A percentile compares a stretch with the other conserved stretches of the same genome.
These are phyloP conservation scores for Agrocybe chaxingu DNA, from an alignment of 768 basidiomycete species.

Conservation along the genomic window DNA sequence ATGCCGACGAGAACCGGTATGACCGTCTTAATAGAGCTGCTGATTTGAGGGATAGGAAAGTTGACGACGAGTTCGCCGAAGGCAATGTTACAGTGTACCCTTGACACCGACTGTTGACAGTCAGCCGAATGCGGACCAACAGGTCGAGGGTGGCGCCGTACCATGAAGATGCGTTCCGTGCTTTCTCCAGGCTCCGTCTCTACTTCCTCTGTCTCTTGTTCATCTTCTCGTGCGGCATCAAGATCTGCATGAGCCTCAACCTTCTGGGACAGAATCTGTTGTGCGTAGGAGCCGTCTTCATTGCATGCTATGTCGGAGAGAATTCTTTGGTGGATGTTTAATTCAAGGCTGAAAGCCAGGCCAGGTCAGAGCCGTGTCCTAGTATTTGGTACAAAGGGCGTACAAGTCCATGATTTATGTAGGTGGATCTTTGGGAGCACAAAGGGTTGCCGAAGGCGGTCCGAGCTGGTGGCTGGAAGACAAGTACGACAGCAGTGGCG, in stretches of 20 bases:
- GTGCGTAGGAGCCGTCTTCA: conserved; percentile 44
- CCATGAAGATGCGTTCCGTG: conserved; percentile 54
- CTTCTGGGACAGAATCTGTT: conserved; percentile 59
- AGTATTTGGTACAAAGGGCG: not conserved
- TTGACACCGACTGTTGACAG: conserved; percentile 54
- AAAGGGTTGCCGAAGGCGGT: not conserved
- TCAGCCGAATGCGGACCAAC: not conserved
- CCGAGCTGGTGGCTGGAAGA: not conserved
- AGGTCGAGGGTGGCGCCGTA: conserved; percentile 24
- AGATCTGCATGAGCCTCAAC: conserved; percentile 40
- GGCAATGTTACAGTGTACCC: conserved; percentile 77
- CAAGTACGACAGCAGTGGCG: no score
- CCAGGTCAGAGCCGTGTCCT: not conserved
- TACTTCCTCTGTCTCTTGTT: conserved; percentile 24
- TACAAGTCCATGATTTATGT: conserved; percentile 15
- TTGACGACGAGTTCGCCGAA: conserved; percentile 77
- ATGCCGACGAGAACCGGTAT: conserved; percentile 64
- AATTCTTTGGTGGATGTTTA: conserved; percentile 75
- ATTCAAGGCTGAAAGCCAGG: conserved; percentile 52
- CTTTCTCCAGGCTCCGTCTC: conserved; percentile 5
- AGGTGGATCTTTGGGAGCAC: no score
- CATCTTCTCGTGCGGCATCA: conserved; percentile 20
- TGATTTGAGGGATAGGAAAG: conserved; percentile 52
- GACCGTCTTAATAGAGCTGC: conserved; percentile 46
- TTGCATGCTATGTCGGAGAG: conserved; percentile 67